These are phyloP conservation scores for Capsicum rhomboideum DNA, from an alignment of 257 asterid genomes.

Conservation along the genomic window DNA sequence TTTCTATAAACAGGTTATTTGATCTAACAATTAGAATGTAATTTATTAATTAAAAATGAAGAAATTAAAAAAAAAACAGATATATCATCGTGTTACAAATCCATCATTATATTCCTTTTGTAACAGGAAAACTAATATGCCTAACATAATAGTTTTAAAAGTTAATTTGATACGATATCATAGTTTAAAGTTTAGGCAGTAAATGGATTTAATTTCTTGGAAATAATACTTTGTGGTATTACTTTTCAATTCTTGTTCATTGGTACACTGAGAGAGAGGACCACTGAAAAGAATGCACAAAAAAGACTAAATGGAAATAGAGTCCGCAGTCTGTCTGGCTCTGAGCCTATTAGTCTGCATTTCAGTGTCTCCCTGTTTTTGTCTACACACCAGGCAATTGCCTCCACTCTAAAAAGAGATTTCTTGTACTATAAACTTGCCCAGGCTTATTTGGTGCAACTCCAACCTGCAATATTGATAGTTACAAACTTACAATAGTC, in stretches of 20 bases:
- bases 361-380: neutral
- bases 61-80: too few relatives aligned
- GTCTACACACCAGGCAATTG: neutral
- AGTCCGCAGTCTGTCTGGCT: neutral
- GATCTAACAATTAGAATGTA: too few relatives aligned
- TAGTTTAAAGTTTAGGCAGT: too few relatives aligned
- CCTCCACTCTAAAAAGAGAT: neutral
- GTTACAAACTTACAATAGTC: neutral
- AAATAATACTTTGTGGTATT: too few relatives aligned
- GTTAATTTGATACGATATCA: too few relatives aligned
- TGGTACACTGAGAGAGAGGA: neutral
- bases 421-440: neutral
- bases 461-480: neutral
- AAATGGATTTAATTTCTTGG: too few relatives aligned
- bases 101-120: too few relatives aligned
- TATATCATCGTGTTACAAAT: too few relatives aligned
- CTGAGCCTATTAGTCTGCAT: neutral
- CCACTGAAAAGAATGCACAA: neutral
- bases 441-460: neutral
- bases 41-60: too few relatives aligned
- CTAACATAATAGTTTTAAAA: too few relatives aligned
- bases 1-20: too few relatives aligned
- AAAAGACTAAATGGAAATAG: neutral
- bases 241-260: neutral
- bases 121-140: too few relatives aligned